A percentile compares a stretch with the other conserved stretches of the same genome.
phyloP scores from a whole-genome alignment of 371 early-diverging fungal genomes.

The Circinella umbellata region DNA sequence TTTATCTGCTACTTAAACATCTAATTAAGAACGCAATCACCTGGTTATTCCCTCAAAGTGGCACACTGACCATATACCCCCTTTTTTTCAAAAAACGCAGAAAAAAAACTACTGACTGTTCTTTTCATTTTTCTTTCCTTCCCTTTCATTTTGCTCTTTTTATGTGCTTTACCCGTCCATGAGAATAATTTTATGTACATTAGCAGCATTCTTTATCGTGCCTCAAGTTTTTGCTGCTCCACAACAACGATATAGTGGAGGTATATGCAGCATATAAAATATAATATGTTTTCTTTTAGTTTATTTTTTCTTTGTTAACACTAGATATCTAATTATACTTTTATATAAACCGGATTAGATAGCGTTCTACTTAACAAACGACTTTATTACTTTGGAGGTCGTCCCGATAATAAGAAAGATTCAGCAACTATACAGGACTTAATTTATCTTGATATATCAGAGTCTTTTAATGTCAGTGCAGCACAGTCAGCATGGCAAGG shows the following conservation, averaged over 20 bases:
- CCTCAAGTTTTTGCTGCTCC: neutral
- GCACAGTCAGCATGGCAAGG: neutral
- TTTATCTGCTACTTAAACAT: too few relatives aligned
- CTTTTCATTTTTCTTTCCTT: neutral
- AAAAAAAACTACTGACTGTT: too few relatives aligned
- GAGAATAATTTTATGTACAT: neutral
- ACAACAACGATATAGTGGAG: neutral
- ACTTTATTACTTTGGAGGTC: neutral
- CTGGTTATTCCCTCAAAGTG: too few relatives aligned
- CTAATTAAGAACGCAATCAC: too few relatives aligned
- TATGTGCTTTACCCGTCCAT: neutral
- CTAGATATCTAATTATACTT: too few relatives aligned
- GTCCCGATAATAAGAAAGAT: neutral
- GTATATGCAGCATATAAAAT: neutral
- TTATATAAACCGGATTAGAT: neutral
- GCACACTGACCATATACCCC: too few relatives aligned
- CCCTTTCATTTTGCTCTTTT: neutral
- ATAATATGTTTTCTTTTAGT: too few relatives aligned
- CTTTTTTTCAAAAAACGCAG: too few relatives aligned
- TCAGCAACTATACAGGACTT: neutral
- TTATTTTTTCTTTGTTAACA: too few relatives aligned
- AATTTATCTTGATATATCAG: neutral
- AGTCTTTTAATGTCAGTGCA: neutral
- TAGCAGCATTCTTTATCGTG: neutral
- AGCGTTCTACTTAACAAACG: neutral